Evolutionary conservation across 805 yeast species (phyloP), one percentile per base, ranked within the genome.

Genomic region (Metschnikowia aberdeeniae): DNA sequence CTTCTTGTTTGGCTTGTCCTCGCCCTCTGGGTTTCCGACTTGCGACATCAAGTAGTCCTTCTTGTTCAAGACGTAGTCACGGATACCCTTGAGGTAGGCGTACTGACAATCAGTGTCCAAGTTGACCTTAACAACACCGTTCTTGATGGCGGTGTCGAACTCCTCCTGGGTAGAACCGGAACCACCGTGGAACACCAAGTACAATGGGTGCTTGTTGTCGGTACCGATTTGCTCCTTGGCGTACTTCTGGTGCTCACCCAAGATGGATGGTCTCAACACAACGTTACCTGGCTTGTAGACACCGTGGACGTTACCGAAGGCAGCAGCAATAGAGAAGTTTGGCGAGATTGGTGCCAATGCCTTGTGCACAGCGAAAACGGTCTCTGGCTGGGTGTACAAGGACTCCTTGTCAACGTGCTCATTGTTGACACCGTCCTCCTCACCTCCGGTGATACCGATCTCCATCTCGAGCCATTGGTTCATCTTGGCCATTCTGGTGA

Each of bases 391-490:
- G 60, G 99, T 93, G 86, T 92, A 93, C 63, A 93, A 78, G 55
- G 86, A 70, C 54, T 86, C 89, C 76, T 86, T 85, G 67, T 81
- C 81, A 57, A 88, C 97, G 70, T 82, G 79, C 75, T 92, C 95
- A 82, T 93, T 93, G 85, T 93, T 93, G 65, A 93, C 99, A 84
- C 99, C 99, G 69, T 93, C 99, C 78, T 93, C 99, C 80, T 93
- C 99, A 84, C 99, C 99, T 77, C 99, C 99, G 70, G 99, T 93
- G 83, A 93, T 93, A 83, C 99, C 99, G 69, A 93, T 93, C 81
- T 93, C 99, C 99, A 93, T 93, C 82, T 93, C 99, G 69, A 93
- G 82, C 93, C 93, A 93, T 79, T 92, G 98, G 76, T 81, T 78
- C 82, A 92, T 78, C 77, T 86, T 89, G 70, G 95, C 75, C 83